Evolutionary conservation across 208 protist species (phyloP), one percentile per base, ranked within the genome.

Genomic region (Trypanosoma platydactyli): DNA sequence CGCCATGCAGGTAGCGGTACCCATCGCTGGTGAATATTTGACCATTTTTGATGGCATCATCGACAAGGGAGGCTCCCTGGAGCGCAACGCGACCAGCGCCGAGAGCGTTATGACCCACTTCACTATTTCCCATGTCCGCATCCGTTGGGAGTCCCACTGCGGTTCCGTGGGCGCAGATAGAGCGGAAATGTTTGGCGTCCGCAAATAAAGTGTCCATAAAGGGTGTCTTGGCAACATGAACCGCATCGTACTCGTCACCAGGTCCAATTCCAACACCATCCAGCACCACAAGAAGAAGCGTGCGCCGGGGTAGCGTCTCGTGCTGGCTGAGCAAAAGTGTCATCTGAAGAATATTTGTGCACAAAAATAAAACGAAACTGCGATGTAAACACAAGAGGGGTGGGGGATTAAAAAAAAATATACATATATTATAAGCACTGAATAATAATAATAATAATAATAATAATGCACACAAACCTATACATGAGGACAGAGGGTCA

Each of bases 21-120:
- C 90, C 90, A 33, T 88, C 83, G 65, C 92, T 94, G 11, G 53
- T 42, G 69, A 92, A 98, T 65, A 98, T 95, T 15, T 79, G 78
- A 27, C 92, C 91, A 52, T 24, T 88, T 42, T 73, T 71, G 27
- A 98, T 64, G 38, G 92, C 84, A 27, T 95, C 83, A 57, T 97
- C 94, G n/a, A 98, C 94, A 24, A 98, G 88, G 22, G 95, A 97
- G 33, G 96, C 91, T 50, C 96, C 96, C 75, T 98, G 95, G 54
- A 95, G 72, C 16, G 88, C 84, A 15, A 98, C 88, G 48, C 94
- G 88, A 45, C 96, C 96, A 2, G 91, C 83, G 46, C 96, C 96
- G 62, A 98, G 88, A 5, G 94, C 92, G 75, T 98, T 98, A 83
- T 98, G 96, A 33, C 96, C 96, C 9, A 98, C 96, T 74, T 98